A percentile compares a stretch with the other conserved stretches of the same genome.
These are phyloP conservation scores for Fusarium austroafricanum DNA, from an alignment of 2,329 filamentous ascomycete genomes.

Conservation along the genomic window DNA sequence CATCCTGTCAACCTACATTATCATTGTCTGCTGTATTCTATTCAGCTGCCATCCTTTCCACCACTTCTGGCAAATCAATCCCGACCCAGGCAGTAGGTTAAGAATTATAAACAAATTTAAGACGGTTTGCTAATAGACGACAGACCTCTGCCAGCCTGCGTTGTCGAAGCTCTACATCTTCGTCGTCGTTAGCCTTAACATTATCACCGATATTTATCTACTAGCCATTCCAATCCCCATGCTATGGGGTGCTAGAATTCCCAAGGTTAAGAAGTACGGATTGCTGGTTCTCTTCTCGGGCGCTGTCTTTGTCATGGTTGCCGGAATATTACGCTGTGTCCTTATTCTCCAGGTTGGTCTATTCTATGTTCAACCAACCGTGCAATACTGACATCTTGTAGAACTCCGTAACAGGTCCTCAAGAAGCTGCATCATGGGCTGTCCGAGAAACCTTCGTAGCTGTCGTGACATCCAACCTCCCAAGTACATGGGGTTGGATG, in stretches of 20 bases:
- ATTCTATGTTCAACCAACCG: too few species aligned
- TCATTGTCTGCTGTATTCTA: slow-evolving; percentile 49
- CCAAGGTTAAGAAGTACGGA: slow-evolving; percentile 61
- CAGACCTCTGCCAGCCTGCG: slow-evolving; percentile 55
- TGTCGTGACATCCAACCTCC: slow-evolving; percentile 53
- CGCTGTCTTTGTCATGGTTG: slow-evolving; percentile 55
- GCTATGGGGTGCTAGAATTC: slow-evolving; percentile 64
- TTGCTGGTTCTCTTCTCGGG: slow-evolving; percentile 62
- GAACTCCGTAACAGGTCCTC: slow-evolving; percentile 52
- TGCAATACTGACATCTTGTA: slow-evolving; percentile 8
- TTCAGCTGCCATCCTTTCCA: slow-evolving; percentile 52
- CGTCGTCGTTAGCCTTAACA: slow-evolving; percentile 52
- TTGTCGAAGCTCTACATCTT: slow-evolving; percentile 55
- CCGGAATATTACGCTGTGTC: slow-evolving; percentile 52
- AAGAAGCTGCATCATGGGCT: slow-evolving; percentile 52
- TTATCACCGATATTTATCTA: slow-evolving; percentile 55
- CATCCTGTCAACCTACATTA: slow-evolving; percentile 50
- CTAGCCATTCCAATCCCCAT: slow-evolving; percentile 59
- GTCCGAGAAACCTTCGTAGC: slow-evolving; percentile 56
- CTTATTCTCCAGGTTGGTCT: slow-evolving; percentile 51
- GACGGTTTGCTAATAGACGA: slow-evolving; percentile 38
- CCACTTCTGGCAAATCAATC: slow-evolving; percentile 57
- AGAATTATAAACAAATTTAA: not conserved
- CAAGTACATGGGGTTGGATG: slow-evolving; percentile 47
- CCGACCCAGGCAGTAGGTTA: slow-evolving; percentile 54